Percentiles rank a stretch among this genome's conserved stretches.
phyloP scores from a whole-genome alignment of 208 protist species.

The Trypanosoma platydactyli region DNA sequence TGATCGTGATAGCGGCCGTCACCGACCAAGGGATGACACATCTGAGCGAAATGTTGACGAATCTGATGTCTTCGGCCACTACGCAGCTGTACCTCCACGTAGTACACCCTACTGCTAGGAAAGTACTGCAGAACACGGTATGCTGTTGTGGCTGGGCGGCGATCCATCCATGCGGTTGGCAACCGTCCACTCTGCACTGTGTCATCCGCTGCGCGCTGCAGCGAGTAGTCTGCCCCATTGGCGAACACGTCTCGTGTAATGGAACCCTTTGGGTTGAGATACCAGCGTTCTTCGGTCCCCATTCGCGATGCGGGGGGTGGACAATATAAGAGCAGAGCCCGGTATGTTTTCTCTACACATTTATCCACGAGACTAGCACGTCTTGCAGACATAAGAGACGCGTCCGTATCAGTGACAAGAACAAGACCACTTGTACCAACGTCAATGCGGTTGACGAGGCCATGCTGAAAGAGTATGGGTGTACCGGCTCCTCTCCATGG shows the following conservation, averaged over 20 bases:
- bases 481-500: constrained; percentile 38
- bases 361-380: constrained; percentile 43
- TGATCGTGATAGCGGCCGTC: constrained; percentile 59
- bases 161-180: constrained; percentile 31
- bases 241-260: constrained; percentile 41
- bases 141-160: constrained; percentile 47
- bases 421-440: constrained; percentile 77
- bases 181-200: background rate
- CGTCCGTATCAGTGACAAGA: constrained; percentile 38
- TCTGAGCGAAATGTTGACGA: constrained; percentile 75
- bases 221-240: constrained; percentile 30
- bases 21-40: constrained; percentile 68
- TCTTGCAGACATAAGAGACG: constrained; percentile 28
- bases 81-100: constrained; percentile 59
- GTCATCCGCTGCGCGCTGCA: constrained; percentile 20
- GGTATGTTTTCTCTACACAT: constrained; percentile 57
- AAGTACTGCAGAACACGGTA: constrained; percentile 74
- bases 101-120: constrained; percentile 43
- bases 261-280: constrained; percentile 33
- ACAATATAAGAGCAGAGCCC: constrained; percentile 54
- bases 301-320: constrained; percentile 33
- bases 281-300: constrained; percentile 33
- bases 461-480: constrained; percentile 64
- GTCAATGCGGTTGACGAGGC: constrained; percentile 84
- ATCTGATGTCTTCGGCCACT: constrained; percentile 81